Percentiles rank a stretch among this genome's conserved stretches.
phyloP scores from a whole-genome alignment of 306 rosid genomes.

The Abrus precatorius region DNA sequence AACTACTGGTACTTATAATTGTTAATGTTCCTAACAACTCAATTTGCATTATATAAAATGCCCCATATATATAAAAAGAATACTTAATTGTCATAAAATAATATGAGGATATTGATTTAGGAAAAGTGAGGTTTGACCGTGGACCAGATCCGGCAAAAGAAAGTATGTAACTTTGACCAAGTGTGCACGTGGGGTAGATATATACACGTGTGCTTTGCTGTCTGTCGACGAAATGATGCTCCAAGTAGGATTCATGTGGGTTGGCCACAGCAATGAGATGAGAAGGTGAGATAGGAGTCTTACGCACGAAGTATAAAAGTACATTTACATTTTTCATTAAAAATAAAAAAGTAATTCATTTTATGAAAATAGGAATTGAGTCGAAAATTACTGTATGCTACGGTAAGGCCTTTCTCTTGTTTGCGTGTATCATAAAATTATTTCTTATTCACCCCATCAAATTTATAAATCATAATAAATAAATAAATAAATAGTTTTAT shows the following conservation, averaged over 20 bases:
- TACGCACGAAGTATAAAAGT: neutral
- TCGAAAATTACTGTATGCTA: too few relatives aligned
- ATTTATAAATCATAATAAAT: too few relatives aligned
- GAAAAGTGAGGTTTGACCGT: conserved; percentile 55
- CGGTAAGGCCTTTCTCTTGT: too few relatives aligned
- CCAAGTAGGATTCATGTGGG: conserved; percentile 66
- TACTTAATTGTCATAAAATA: neutral
- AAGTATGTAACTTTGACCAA: conserved; percentile 59
- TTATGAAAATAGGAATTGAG: too few relatives aligned
- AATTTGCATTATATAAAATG: neutral
- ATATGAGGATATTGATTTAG: conserved; percentile 1
- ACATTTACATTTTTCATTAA: too few relatives aligned
- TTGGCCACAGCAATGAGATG: neutral
- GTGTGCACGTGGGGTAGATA: conserved; percentile 63
- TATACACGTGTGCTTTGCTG: conserved; percentile 73
- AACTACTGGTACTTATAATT: neutral
- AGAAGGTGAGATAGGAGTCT: too few relatives aligned
- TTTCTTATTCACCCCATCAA: too few relatives aligned
- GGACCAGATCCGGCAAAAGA: conserved; percentile 58
- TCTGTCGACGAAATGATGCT: conserved; percentile 22
- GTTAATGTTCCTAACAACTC: neutral
- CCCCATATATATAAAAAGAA: conserved; percentile 4
- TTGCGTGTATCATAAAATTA: too few relatives aligned
- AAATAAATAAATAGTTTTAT: too few relatives aligned
- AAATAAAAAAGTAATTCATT: too few relatives aligned